Base-by-base conservation (phyloP, 306 rosid genomes). In the Aeschynomene evenia region DNA sequence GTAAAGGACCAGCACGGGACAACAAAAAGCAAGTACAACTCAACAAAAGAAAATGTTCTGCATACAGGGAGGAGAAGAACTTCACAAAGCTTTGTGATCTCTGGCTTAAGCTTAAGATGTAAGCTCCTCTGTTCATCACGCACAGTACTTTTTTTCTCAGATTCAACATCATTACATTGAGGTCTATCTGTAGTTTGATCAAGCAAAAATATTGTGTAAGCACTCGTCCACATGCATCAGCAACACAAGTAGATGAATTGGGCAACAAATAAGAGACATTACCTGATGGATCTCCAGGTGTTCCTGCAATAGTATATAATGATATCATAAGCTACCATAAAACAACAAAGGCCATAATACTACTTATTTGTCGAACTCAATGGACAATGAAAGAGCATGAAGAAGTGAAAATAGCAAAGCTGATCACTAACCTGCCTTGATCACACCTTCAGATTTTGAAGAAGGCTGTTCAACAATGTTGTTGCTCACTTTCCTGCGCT, bases 361-460 rank as follows among this genome's bases (percentile, higher is more conserved):
- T 62, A 66, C 54, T 29, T 24, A 65, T 20, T 58, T 29, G 24
- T 14, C 70, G 53, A 52, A 63, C 62, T 65, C 80, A 56, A 36
- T 71, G 63, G 78, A 69, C 63, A 61, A 72, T 16, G 18, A 60
- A 52, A 73, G 11, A 8, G 53, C 58, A 68, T 26, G 43, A 67
- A 9, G 73, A 61, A 71, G 72, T 28, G 26, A 42, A 72, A 58
- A 50, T 6, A 63, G 63, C 42, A 70, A 42, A 48, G 34, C 11
- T 49, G 39, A 54, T 53, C 65, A 76, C 76, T 79, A 79, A 94
- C 97, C 97, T 76, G 86, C 80, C 79, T 79, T 80, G 67, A 48
- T 61, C 53, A 58, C 89, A 54, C 67, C 82, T 54, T 73, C 87
- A 80, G 56, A 45, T 71, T 82, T 87, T 23, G 53, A 55, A 62